Conservation (phyloP, 352 stramenopile genomes). For the Thalassiosira delicatula region DNA sequence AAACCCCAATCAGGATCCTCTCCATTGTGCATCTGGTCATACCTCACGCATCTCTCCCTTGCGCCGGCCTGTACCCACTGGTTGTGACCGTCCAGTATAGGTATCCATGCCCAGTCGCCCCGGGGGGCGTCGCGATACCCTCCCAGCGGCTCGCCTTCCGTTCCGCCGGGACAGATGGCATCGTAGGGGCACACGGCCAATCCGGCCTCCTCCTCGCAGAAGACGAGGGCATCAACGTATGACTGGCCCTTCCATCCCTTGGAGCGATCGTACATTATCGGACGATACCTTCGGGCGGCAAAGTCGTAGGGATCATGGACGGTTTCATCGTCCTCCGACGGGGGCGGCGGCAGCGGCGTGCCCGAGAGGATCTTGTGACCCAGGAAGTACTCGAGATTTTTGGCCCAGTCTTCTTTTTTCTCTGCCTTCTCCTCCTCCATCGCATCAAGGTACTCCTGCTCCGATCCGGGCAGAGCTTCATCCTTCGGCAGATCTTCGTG, state of each 20-base stretch:
- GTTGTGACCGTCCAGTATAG: background rate
- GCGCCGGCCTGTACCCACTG: background rate
- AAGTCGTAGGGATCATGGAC: background rate
- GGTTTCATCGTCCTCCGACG: too few species aligned
- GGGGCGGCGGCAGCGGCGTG: too few species aligned
- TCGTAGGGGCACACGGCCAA: constrained; percentile 7
- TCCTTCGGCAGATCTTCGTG: too few species aligned
- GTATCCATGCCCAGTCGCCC: constrained; percentile 7
- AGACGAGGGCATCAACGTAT: constrained; percentile 6
- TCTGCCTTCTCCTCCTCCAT: too few species aligned
- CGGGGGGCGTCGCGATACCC: background rate
- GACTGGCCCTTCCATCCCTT: background rate
- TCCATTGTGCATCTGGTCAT: background rate
- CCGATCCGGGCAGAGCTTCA: too few species aligned
- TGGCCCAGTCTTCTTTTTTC: too few species aligned
- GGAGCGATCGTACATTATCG: constrained; percentile 5
- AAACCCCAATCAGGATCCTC: background rate
- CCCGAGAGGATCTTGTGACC: too few species aligned
- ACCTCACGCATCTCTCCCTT: background rate
- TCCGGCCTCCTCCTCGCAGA: background rate
- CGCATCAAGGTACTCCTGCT: too few species aligned
- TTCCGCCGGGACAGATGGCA: background rate
- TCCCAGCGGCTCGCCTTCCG: background rate
- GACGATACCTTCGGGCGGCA: background rate
- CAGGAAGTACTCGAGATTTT: too few species aligned